phyloP scores from a whole-genome alignment of 2,329 filamentous ascomycete species.

The Drechslerella coelobrocha region DNA sequence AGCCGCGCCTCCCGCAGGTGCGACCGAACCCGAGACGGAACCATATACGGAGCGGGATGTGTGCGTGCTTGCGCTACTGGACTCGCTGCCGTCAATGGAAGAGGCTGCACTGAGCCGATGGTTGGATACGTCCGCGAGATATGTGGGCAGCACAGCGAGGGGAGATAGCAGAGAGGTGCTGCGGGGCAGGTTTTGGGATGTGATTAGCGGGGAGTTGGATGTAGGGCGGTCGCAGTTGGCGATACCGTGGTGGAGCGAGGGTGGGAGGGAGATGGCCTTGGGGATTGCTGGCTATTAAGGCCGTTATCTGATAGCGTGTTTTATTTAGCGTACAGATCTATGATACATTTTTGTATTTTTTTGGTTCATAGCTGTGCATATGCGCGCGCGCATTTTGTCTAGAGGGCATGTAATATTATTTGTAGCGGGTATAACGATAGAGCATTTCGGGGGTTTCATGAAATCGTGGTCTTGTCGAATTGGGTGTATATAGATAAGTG shows the following conservation, averaged over 20 bases:
- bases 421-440: slow-evolving; percentile 8
- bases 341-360: slow-evolving; percentile 9
- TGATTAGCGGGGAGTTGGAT: slow-evolving; percentile 84
- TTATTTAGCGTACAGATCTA: neutral
- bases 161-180: slow-evolving; percentile 69
- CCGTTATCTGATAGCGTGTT: neutral
- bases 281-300: slow-evolving; percentile 28
- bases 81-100: slow-evolving; percentile 76
- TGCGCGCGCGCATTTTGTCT: too few relatives aligned
- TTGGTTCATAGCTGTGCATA: too few relatives aligned
- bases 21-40: slow-evolving; percentile 42
- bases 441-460: too few relatives aligned
- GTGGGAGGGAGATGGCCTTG: slow-evolving; percentile 55
- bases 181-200: slow-evolving; percentile 77
- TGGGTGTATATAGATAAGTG: too few relatives aligned
- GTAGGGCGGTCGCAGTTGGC: slow-evolving; percentile 79
- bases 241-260: slow-evolving; percentile 83
- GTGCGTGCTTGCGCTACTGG: slow-evolving; percentile 76
- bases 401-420: neutral
- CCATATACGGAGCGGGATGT: slow-evolving; percentile 75
- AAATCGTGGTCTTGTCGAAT: too few relatives aligned
- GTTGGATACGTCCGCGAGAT: slow-evolving; percentile 73
- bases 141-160: slow-evolving; percentile 64
- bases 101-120: slow-evolving; percentile 77
- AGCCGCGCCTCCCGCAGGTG: slow-evolving; percentile 56